A percentile compares a stretch with the other conserved stretches of the same genome.
Conservation (phyloP, 257 asterid species). For the Fraxinus cuspidata region DNA sequence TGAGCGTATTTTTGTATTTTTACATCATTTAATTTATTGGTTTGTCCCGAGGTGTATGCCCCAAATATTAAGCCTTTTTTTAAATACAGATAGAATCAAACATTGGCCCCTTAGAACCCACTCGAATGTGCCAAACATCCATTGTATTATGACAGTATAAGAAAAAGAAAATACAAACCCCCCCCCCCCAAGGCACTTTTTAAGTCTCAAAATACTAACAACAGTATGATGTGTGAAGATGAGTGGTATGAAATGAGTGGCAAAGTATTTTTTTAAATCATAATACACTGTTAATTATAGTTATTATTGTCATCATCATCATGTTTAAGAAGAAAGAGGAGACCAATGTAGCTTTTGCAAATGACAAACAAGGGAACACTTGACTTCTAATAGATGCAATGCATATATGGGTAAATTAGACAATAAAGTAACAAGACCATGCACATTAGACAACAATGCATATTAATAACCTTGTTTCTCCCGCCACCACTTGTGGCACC, state of each 20-base stretch:
- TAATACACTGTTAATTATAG: not conserved
- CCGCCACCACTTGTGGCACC: constrained; percentile 56
- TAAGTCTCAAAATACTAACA: not conserved
- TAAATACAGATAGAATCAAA: not conserved
- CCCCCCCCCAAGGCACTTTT: no score
- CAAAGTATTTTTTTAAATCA: not conserved
- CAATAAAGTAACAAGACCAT: not conserved
- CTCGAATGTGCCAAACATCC: not conserved
- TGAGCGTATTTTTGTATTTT: not conserved
- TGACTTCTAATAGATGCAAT: constrained; percentile 14
- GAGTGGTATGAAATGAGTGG: not conserved
- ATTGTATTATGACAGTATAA: not conserved
- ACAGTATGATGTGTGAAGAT: not conserved
- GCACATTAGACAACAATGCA: constrained; percentile 9
- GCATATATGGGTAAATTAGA: not conserved
- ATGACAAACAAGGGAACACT: constrained; percentile 5
- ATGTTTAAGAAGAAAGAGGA: not conserved
- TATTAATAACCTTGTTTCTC: constrained; percentile 58
- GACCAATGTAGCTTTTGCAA: constrained; percentile 12
- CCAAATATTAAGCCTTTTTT: not conserved
- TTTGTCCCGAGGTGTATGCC: not conserved
- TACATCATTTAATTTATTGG: not conserved
- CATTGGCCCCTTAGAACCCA: not conserved
- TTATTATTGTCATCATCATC: not conserved
- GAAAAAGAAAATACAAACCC: not conserved